Base-by-base conservation (phyloP, 139 green algal species). In the Gonium pectorale region DNA sequence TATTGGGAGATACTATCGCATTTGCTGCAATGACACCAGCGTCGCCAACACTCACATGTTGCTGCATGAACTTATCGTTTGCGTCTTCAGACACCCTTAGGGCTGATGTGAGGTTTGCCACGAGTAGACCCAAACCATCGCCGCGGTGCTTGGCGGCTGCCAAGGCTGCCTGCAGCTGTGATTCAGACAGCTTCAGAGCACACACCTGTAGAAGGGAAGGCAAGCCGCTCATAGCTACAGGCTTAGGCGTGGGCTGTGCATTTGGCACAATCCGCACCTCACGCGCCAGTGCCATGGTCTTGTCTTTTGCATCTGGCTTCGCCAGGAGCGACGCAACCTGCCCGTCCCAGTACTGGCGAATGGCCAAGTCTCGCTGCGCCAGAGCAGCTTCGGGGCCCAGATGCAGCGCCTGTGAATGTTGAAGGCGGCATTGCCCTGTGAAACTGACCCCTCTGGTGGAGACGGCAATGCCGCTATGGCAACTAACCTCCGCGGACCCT, bases 141-240 rank as follows among this genome's bases (percentile, higher is more conserved):
- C 66, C 80, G 1, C 75, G 79, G 31, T 86, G 78, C 64, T 89
- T 80, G 33, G 90, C 87, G 33, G 91, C 85, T 35, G 91, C 88
- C 37, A 94, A 83, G 0, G 85, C 77, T 33, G 88, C 81, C 49
- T 89, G 84, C 38, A 94, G 81, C 49, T 88, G 86, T 2, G 84
- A 86, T 71, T 96, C 90, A 0, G 82, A 85, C 35, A 94, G 79
- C 86, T 95, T 95, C 19, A 94, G 64, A 4, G 71, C 89, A 54
- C 91, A 94, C 21, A 92, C 86, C 90, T 94, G 74, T 69, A 71
- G 7, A 49, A 6, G 37, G n/a, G 33, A 44, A 70, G 11, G 56
- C 35, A 67, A 24, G n/a, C 37, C n/a, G 29, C 15, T n/a, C n/a
- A n/a, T n/a, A n/a, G n/a, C n/a, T n/a, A n/a, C n/a, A n/a, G n/a